Conservation (phyloP, 2,329 filamentous ascomycete genomes). For the Zasmidium citrigriseum region DNA sequence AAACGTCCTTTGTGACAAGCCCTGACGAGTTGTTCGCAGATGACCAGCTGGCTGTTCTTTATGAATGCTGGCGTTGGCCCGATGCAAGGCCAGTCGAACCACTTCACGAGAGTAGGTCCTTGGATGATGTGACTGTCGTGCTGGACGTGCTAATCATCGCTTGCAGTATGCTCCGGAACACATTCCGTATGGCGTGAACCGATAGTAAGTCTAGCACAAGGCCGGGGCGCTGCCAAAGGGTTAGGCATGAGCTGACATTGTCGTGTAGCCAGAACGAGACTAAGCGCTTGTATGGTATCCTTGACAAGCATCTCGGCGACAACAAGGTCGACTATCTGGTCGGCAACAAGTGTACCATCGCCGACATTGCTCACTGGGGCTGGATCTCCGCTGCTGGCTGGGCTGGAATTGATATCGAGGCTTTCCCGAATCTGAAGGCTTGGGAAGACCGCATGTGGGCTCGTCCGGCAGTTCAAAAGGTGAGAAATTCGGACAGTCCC, state of each 20-base stretch:
- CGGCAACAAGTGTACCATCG: constrained; percentile 66
- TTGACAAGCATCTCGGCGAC: constrained; percentile 68
- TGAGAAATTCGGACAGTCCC: no score
- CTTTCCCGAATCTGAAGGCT: constrained; percentile 73
- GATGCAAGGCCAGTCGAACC: constrained; percentile 65
- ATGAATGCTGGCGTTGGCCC: constrained; percentile 67
- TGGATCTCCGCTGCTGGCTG: constrained; percentile 67
- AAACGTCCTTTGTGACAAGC: background rate
- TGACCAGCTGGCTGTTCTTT: constrained; percentile 69
- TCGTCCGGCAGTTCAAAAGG: constrained; percentile 73
- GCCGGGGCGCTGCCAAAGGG: background rate
- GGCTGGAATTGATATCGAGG: constrained; percentile 67
- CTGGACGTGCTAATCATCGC: background rate
- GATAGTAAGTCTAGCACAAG: background rate
- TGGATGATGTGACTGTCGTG: no score
- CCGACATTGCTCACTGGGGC: constrained; percentile 78
- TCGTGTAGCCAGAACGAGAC: constrained; percentile 81
- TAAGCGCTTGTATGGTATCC: constrained; percentile 74
- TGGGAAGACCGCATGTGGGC: constrained; percentile 74
- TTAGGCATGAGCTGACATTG: constrained; percentile 46
- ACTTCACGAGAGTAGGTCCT: constrained; percentile 62
- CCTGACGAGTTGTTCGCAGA: constrained; percentile 43
- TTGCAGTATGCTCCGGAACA: constrained; percentile 71
- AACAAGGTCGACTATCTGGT: constrained; percentile 55
- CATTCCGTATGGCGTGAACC: constrained; percentile 68